Percentiles rank a stretch among this genome's conserved stretches.
These are phyloP conservation scores for Aspergillus avenaceus DNA, from an alignment of 495 filamentous ascomycete genomes.

Conservation along the genomic window DNA sequence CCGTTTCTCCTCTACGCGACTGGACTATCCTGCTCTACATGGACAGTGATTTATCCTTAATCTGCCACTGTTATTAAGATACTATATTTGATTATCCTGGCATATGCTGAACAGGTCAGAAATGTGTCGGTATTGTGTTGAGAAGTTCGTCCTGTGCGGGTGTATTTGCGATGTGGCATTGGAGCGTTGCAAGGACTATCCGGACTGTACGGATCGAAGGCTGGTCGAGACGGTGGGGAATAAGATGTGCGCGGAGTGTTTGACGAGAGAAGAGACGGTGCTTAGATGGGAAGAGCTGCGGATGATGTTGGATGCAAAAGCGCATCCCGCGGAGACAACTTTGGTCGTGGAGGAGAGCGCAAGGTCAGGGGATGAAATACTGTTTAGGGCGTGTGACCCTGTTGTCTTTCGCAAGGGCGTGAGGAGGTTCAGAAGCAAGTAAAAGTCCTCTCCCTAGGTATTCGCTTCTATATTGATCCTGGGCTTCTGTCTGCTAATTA, in stretches of 20 bases:
- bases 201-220: constrained; percentile 8
- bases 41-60: too few species aligned
- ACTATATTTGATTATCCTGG: too few species aligned
- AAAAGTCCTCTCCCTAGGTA: too few species aligned
- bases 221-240: background rate
- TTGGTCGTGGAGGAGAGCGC: too few species aligned
- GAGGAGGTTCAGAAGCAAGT: background rate
- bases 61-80: too few species aligned
- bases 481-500: too few species aligned
- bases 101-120: too few species aligned
- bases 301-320: background rate
- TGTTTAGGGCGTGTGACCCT: background rate
- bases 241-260: background rate
- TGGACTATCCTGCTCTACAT: too few species aligned
- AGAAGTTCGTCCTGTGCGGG: constrained; percentile 20
- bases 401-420: background rate
- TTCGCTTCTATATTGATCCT: too few species aligned
- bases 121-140: constrained; percentile 17
- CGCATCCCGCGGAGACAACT: too few species aligned
- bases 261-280: background rate
- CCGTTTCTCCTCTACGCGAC: too few species aligned
- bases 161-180: constrained; percentile 11
- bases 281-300: background rate
- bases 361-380: background rate
- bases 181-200: background rate